Evolutionary conservation across 208 protist genomes (phyloP).

Genomic region (Acanthamoeba sp.): DNA sequence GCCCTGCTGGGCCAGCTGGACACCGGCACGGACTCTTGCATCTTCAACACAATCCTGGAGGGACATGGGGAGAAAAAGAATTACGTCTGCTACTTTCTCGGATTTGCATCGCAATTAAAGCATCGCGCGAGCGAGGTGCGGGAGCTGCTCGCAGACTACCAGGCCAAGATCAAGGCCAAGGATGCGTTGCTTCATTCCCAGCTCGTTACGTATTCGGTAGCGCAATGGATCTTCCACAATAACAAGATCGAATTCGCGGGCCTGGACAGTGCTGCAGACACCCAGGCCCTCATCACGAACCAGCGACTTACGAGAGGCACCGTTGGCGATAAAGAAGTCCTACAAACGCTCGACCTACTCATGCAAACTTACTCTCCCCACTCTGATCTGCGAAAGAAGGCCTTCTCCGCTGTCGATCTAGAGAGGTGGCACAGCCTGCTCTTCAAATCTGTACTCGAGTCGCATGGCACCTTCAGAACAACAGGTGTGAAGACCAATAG

Average conservation of each 20-base stretch:
- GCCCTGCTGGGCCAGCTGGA: too few relatives aligned
- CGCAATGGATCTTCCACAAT: conserved; percentile 62
- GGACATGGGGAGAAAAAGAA: too few relatives aligned
- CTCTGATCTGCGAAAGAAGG: not conserved
- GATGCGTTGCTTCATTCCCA: not conserved
- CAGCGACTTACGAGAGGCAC: not conserved
- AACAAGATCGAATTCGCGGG: conserved; percentile 72
- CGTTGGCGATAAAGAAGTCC: not conserved
- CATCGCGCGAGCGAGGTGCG: conserved; percentile 16
- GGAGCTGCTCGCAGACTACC: not conserved
- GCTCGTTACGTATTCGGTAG: conserved; percentile 26
- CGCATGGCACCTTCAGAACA: not conserved
- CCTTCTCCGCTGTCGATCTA: not conserved
- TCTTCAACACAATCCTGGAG: too few relatives aligned
- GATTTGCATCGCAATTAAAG: not conserved
- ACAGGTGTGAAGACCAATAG: not conserved
- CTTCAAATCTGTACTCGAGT: conserved; percentile 30
- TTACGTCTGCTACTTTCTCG: conserved; percentile 13
- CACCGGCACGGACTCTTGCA: too few relatives aligned
- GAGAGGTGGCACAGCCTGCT: not conserved
- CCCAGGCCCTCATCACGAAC: conserved; percentile 6
- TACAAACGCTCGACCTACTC: conserved; percentile 30
- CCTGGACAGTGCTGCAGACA: not conserved
- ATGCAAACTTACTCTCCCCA: not conserved
- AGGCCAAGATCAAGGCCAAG: not conserved